Conservation (phyloP, 176 grass and related monocot species). For the Phoenix roebelenii region DNA sequence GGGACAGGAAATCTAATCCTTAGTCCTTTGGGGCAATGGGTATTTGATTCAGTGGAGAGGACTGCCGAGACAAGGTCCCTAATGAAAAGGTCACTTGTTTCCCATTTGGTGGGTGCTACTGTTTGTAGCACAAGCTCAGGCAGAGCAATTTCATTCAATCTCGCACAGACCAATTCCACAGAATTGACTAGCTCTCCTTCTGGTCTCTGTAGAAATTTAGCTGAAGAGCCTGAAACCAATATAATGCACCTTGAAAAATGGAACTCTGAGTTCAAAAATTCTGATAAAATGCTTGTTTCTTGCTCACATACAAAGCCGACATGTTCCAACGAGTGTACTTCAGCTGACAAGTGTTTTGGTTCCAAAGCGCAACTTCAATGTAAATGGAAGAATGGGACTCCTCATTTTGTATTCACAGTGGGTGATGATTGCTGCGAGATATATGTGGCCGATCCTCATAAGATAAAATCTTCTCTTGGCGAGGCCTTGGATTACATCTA, state of each 20-base stretch:
- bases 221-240: not conserved
- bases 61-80: conserved; percentile 29
- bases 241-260: conserved; percentile 16
- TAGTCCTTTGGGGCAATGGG: conserved; percentile 37
- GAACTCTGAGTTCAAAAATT: not conserved
- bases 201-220: conserved; percentile 30
- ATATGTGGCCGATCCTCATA: conserved; percentile 24
- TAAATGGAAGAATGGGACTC: conserved; percentile 27
- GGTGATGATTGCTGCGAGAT: conserved; percentile 14
- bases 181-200: conserved; percentile 31
- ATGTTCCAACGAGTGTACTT: not conserved
- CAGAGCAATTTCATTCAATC: conserved; percentile 23
- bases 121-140: conserved; percentile 24
- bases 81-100: conserved; percentile 22
- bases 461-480: conserved; percentile 17
- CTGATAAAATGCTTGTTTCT: not conserved
- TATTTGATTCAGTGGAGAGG: conserved; percentile 51
- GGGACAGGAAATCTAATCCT: conserved; percentile 7
- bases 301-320: conserved; percentile 1
- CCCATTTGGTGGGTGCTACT: conserved; percentile 13
- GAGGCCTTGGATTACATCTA: conserved; percentile 28
- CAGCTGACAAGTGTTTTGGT: not conserved
- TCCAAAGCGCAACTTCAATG: conserved; percentile 23
- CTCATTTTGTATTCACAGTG: conserved; percentile 25
- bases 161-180: conserved; percentile 14